A percentile compares a stretch with the other conserved stretches of the same genome.
phyloP scores from a whole-genome alignment of 1,284 basidiomycete species.

The Trichosporon sp. region DNA sequence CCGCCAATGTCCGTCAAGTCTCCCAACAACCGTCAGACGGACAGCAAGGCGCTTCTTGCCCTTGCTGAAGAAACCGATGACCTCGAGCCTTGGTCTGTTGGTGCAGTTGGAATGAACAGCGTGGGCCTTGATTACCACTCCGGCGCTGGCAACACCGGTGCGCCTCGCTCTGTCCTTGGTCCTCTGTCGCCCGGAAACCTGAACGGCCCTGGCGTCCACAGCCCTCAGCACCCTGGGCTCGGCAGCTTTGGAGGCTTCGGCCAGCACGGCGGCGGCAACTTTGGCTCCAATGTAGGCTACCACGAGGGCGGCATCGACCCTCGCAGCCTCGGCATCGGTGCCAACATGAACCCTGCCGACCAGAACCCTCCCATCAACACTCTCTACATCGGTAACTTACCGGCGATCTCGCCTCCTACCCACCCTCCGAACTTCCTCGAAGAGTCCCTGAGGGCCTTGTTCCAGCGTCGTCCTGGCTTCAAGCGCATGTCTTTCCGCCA shows the following conservation, averaged over 20 bases:
- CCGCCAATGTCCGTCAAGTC: constrained; percentile 45
- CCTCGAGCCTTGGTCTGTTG: constrained; percentile 54
- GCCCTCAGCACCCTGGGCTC: constrained; percentile 22
- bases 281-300: constrained; percentile 25
- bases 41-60: constrained; percentile 55
- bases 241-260: constrained; percentile 24
- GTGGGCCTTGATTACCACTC: constrained; percentile 33
- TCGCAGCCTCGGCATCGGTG: constrained; percentile 31
- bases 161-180: constrained; percentile 21
- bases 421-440: constrained; percentile 78
- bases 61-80: constrained; percentile 56
- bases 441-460: constrained; percentile 78
- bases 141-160: constrained; percentile 17
- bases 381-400: constrained; percentile 90
- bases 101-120: constrained; percentile 40
- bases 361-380: constrained; percentile 87
- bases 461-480: constrained; percentile 77
- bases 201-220: constrained; percentile 9
- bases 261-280: constrained; percentile 24
- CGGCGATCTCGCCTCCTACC: constrained; percentile 66
- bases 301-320: constrained; percentile 28
- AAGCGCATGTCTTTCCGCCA: constrained; percentile 91
- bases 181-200: constrained; percentile 16
- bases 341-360: constrained; percentile 67
- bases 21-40: constrained; percentile 42